phyloP scores from a whole-genome alignment of 2,329 filamentous ascomycete species.

The Boeremia lycopersici region DNA sequence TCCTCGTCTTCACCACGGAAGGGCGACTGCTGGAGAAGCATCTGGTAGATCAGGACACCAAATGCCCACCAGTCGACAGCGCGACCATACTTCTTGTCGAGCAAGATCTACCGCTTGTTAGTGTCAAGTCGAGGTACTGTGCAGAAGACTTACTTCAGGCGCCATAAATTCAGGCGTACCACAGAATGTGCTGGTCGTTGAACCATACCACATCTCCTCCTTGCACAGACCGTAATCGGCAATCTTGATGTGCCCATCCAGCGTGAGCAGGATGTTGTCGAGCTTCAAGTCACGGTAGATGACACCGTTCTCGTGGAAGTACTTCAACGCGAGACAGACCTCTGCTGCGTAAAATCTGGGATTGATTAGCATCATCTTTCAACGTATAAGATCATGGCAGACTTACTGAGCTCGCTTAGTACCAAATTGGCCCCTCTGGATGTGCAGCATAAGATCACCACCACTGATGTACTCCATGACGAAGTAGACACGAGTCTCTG shows the following conservation, averaged over 20 bases:
- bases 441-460: constrained; percentile 98
- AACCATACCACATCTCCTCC: constrained; percentile 99
- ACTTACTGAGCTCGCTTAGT: constrained; percentile 93
- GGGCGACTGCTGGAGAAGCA: constrained; percentile 97
- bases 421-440: constrained; percentile 94
- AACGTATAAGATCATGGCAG: not conserved
- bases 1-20: constrained; percentile 99
- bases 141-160: constrained; percentile 70
- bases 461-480: constrained; percentile 99
- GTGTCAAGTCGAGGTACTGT: not conserved
- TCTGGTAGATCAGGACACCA: constrained; percentile 98
- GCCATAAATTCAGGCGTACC: constrained; percentile 99
- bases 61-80: constrained; percentile 99
- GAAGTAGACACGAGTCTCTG: constrained; percentile 97
- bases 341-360: constrained; percentile 92
- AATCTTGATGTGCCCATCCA: constrained; percentile 98
- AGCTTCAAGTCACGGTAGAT: constrained; percentile 87
- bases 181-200: constrained; percentile 96
- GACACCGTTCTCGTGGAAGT: constrained; percentile 99
- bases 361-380: constrained; percentile 18
- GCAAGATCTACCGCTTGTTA: constrained; percentile 70
- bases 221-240: constrained; percentile 98
- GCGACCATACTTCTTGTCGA: constrained; percentile 97
- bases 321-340: constrained; percentile 95
- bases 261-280: constrained; percentile 88